A percentile compares a stretch with the other conserved stretches of the same genome.
Evolutionary conservation across 805 yeast genomes (phyloP).

Genomic region (Yarrowia sp.): DNA sequence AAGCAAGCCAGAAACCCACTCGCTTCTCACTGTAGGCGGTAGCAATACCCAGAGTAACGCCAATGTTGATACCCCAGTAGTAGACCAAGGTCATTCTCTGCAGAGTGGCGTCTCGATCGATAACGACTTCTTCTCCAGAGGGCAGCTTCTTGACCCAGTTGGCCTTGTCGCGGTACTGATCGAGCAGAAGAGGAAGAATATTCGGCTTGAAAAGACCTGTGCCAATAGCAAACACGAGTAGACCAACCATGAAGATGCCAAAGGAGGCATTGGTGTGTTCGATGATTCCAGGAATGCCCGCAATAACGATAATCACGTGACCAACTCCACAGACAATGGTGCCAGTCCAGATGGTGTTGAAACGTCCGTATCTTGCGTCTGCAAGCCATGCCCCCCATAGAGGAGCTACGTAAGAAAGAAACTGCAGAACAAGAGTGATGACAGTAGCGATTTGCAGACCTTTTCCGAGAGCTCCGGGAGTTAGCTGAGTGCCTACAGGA

Average conservation of each 20-base stretch:
- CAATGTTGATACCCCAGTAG: constrained; percentile 56
- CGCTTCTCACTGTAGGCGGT: constrained; percentile 52
- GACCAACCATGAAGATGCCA: constrained; percentile 38
- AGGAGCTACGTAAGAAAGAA: neutral
- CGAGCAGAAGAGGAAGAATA: constrained; percentile 41
- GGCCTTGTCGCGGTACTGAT: constrained; percentile 52
- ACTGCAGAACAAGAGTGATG: constrained; percentile 39
- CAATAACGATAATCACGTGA: constrained; percentile 50
- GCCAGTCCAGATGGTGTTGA: constrained; percentile 52
- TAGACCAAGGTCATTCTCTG: constrained; percentile 46
- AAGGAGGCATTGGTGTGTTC: constrained; percentile 36
- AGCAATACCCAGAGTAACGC: constrained; percentile 53
- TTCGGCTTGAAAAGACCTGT: constrained; percentile 58
- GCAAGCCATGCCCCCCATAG: constrained; percentile 53
- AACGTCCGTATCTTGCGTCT: constrained; percentile 50
- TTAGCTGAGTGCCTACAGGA: constrained; percentile 38
- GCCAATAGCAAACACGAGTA: constrained; percentile 36
- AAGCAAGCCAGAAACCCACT: constrained; percentile 57
- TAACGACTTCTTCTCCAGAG: constrained; percentile 55
- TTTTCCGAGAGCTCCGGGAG: constrained; percentile 53
- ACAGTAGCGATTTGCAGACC: constrained; percentile 50
- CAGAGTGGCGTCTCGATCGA: constrained; percentile 45
- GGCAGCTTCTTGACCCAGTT: constrained; percentile 53
- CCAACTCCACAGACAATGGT: constrained; percentile 48
- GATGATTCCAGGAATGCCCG: constrained; percentile 44